Conservation (phyloP, 192 early-diverging fungal genomes). For the Gamsiella multidivaricata region DNA sequence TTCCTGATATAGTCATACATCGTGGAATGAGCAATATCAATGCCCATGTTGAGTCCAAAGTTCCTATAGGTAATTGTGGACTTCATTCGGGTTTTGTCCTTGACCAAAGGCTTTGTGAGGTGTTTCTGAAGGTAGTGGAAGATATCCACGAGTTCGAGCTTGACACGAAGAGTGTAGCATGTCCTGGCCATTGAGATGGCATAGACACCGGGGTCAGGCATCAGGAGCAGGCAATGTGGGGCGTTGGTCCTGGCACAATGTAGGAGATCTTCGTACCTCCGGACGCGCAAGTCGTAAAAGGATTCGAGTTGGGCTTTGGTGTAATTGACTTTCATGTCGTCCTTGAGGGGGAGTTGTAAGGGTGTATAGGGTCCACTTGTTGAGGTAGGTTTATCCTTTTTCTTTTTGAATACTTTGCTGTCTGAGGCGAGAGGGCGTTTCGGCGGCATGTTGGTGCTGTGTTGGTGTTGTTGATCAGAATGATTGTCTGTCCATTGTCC, state of each 20-base stretch:
- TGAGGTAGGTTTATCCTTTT: too few relatives aligned
- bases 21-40: conserved; percentile 1
- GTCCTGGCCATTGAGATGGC: neutral
- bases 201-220: neutral
- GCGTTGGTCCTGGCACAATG: neutral
- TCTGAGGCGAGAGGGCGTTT: neutral
- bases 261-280: conserved; percentile 1
- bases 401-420: neutral
- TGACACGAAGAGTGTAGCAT: neutral
- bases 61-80: neutral
- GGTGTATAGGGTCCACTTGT: too few relatives aligned
- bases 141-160: conserved; percentile 14
- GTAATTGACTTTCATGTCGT: too few relatives aligned
- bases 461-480: too few relatives aligned
- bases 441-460: neutral
- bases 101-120: neutral
- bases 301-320: neutral
- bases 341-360: too few relatives aligned
- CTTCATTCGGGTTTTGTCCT: too few relatives aligned
- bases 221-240: neutral
- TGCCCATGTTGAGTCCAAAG: conserved; percentile 8
- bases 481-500: too few relatives aligned
- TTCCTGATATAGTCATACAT: too few relatives aligned
- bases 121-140: conserved; percentile 3
- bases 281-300: neutral